Evolutionary conservation across 225 moss, liverwort and hornwort genomes (phyloP).

Genomic region (Takakia lepidozioides): DNA sequence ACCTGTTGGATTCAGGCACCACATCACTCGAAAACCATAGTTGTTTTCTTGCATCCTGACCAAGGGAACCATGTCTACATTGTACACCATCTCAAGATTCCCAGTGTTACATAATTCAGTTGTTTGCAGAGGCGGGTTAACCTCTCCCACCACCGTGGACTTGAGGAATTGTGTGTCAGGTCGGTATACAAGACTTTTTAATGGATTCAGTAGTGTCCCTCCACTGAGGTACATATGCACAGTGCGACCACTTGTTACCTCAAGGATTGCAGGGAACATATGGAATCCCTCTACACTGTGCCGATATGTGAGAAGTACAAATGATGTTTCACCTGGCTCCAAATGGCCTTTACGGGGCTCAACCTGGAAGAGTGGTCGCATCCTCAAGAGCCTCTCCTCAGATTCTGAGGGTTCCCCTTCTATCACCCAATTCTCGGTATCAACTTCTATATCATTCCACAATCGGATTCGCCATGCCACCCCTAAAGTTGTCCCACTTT

Average conservation of each 20-base stretch:
- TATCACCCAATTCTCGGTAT: slow-evolving; percentile 87
- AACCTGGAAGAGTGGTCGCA: slow-evolving; percentile 59
- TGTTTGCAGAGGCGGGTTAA: slow-evolving; percentile 68
- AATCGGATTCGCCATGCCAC: slow-evolving; percentile 71
- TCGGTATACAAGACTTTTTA: slow-evolving; percentile 53
- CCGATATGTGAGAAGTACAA: slow-evolving; percentile 55
- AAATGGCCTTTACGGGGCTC: slow-evolving; percentile 67
- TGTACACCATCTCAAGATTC: slow-evolving; percentile 46
- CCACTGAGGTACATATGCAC: slow-evolving; percentile 63
- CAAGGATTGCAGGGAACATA: slow-evolving; percentile 57
- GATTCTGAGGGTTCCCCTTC: slow-evolving; percentile 45
- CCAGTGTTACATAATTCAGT: slow-evolving; percentile 81
- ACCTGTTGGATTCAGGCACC: slow-evolving; percentile 82
- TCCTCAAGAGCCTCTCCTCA: slow-evolving; percentile 43
- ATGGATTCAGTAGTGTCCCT: slow-evolving; percentile 42
- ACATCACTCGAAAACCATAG: slow-evolving; percentile 69
- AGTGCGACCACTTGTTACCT: slow-evolving; percentile 72
- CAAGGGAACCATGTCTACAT: slow-evolving; percentile 46
- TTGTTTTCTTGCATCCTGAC: slow-evolving; percentile 55
- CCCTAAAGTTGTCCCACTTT: slow-evolving; percentile 54
- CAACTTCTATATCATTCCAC: slow-evolving; percentile 83
- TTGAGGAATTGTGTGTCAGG: slow-evolving; percentile 56
- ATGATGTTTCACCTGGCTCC: slow-evolving; percentile 50
- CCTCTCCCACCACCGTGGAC: slow-evolving; percentile 49
- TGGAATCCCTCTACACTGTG: slow-evolving; percentile 66